A percentile compares a stretch with the other conserved stretches of the same genome.
phyloP scores from a whole-genome alignment of 148 eudicot genomes.

The Talinum fruticosum region DNA sequence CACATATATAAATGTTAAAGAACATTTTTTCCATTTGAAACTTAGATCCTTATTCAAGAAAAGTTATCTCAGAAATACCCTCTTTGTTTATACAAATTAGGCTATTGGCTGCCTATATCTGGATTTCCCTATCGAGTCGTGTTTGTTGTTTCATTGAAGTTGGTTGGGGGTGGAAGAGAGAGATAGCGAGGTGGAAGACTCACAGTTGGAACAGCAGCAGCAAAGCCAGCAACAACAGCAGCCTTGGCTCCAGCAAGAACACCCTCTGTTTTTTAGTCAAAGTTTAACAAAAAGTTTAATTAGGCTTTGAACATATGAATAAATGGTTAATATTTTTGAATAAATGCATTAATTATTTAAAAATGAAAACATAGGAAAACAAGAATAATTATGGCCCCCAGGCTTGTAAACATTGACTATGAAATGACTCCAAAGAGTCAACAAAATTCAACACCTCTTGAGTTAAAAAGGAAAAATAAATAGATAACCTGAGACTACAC shows the following conservation, averaged over 20 bases:
- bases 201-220: constrained; percentile 82
- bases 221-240: constrained; percentile 72
- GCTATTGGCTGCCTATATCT: background rate
- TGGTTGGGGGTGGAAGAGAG: background rate
- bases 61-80: too few relatives aligned
- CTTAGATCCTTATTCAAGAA: background rate
- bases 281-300: background rate
- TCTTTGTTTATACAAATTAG: background rate
- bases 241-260: constrained; percentile 91
- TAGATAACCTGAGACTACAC: background rate
- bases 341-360: background rate
- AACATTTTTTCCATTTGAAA: too few relatives aligned
- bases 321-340: background rate
- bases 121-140: background rate
- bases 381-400: background rate
- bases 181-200: constrained; percentile 14
- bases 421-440: constrained; percentile 13
- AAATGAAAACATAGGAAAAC: background rate
- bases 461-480: background rate
- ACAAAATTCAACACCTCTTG: background rate
- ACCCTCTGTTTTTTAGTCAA: constrained; percentile 50
- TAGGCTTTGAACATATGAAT: background rate
- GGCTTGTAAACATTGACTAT: constrained; percentile 12
- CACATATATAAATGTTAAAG: background rate
- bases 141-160: too few relatives aligned